Base-by-base conservation (phyloP, 2,329 filamentous ascomycete genomes). In the Rhinocladiella similis region DNA sequence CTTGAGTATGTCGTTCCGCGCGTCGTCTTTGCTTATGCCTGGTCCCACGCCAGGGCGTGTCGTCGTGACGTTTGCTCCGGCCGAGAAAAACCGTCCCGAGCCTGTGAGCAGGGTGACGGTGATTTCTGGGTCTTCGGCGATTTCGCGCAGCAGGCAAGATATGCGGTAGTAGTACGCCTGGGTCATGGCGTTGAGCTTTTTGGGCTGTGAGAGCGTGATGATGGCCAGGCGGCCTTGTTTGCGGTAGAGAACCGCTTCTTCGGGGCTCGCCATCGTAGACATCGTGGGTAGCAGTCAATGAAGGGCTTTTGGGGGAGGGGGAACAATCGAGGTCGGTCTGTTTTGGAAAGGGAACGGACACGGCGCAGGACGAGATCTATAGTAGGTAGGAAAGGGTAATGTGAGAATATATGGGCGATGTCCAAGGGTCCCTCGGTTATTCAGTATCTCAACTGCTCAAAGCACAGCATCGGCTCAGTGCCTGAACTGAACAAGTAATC, bases 101-200 rank as follows among this genome's bases (percentile, higher is more conserved):
- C 85, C 94, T 0, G 91, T 90, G 3, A 97, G 69, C 10, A 97
- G 80, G 2, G 93, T 97, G 66, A 96, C 85, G 68, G 82, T 89
- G 57, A 97, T 85, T 63, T 96, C 89, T 59, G 93, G 85, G 62
- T 86, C 86, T 7, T 78, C 80, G 14, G 91, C 92, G 47, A 97
- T 80, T 70, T 96, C 87, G 56, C 87, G 83, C 70, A 99, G 76
- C 47, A 84, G 80, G 65, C 83, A 80, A 1, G 88, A 85, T 41
- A 97, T 81, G 27, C 85, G 81, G 72, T 89, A 96, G 78, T 97
- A 97, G 50, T 86, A 81, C 59, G 83, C 76, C 67, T 83, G 80
- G 57, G 77, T 82, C 50, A 97, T 76, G 29, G 93, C 91, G 72
- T 95, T 95, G 72, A 97, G 89, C 77, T 97, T 97, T 70, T 86